These are phyloP conservation scores for Lepidium aucheri DNA, from an alignment of 345 rosid genomes.

Conservation along the genomic window DNA sequence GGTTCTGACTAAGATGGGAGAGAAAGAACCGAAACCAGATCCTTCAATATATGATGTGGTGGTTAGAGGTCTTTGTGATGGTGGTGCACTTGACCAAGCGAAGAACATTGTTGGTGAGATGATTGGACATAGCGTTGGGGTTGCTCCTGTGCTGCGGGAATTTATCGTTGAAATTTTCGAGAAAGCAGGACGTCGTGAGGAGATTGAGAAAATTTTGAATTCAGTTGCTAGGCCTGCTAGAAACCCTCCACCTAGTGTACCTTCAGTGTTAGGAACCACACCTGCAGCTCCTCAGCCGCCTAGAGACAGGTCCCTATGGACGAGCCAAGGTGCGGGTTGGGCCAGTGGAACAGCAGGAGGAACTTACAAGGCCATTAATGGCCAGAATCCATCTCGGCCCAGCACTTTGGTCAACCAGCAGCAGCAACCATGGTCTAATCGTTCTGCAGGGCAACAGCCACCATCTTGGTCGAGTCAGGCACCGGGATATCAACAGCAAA, in stretches of 20 bases:
- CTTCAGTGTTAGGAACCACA: constrained; percentile 1
- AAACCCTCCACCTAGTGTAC: constrained; percentile 17
- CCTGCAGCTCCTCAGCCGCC: constrained; percentile 17
- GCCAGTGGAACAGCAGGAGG: constrained; percentile 19
- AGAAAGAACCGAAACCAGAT: constrained; percentile 92
- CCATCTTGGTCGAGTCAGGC: constrained; percentile 21
- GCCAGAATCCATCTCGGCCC: constrained; percentile 25
- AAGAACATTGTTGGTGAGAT: constrained; percentile 57
- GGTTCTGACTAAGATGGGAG: constrained; percentile 81
- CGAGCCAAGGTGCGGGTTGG: constrained; percentile 9
- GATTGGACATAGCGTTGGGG: constrained; percentile 53
- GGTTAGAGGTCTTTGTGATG: constrained; percentile 70
- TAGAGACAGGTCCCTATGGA: constrained; percentile 9
- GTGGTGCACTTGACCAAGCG: constrained; percentile 46
- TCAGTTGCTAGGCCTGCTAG: constrained; percentile 28
- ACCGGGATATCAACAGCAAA: constrained; percentile 19
- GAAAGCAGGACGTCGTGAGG: constrained; percentile 51
- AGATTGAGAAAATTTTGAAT: constrained; percentile 55
- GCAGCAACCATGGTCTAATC: constrained; percentile 22
- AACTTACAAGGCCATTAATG: constrained; percentile 5
- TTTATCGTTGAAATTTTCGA: constrained; percentile 41
- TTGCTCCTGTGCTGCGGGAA: constrained; percentile 53
- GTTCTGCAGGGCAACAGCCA: constrained; percentile 19
- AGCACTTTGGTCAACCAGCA: constrained; percentile 21
- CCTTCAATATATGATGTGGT: constrained; percentile 71